These are phyloP conservation scores for Artemisia tridentata DNA, from an alignment of 129 eudicot genomes.

Conservation along the genomic window DNA sequence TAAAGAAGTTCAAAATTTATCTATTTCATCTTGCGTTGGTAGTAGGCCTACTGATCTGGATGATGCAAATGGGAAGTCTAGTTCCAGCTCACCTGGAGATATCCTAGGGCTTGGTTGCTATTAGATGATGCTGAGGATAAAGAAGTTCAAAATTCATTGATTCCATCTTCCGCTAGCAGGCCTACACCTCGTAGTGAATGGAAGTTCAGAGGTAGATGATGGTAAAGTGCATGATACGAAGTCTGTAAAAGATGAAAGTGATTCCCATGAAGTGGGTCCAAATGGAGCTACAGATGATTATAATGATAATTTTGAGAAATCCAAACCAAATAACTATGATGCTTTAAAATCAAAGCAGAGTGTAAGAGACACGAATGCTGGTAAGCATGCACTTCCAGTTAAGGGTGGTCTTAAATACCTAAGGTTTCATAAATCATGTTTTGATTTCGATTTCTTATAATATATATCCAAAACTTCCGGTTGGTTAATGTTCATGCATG, in stretches of 20 bases:
- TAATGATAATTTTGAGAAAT: conserved; percentile 23
- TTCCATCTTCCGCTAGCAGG: conserved; percentile 31
- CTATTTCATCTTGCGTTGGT: too few species aligned
- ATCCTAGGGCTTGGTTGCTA: too few species aligned
- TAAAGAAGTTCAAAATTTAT: too few species aligned
- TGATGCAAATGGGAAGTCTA: too few species aligned
- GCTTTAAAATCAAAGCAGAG: conserved; percentile 31
- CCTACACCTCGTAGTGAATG: conserved; percentile 43
- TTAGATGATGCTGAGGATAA: conserved; percentile 44
- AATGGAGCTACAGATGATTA: conserved; percentile 31
- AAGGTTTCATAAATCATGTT: too few species aligned
- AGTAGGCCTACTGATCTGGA: conserved; percentile 5
- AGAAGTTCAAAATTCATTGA: conserved; percentile 36
- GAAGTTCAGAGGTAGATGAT: conserved; percentile 34
- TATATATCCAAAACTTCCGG: too few species aligned
- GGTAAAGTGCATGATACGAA: conserved; percentile 22
- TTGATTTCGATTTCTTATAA: too few species aligned
- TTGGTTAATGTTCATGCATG: too few species aligned
- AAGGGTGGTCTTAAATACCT: conserved; percentile 13
- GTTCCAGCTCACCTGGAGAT: conserved; percentile 8
- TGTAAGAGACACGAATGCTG: conserved; percentile 9
- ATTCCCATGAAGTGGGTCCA: conserved; percentile 26
- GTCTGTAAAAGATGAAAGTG: conserved; percentile 24
- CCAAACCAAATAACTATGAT: conserved; percentile 33
- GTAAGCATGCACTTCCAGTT: too few species aligned